Percentiles rank a stretch among this genome's conserved stretches.
These are phyloP conservation scores for Trametes pubescens DNA, from an alignment of 1,284 basidiomycete genomes.

Conservation along the genomic window DNA sequence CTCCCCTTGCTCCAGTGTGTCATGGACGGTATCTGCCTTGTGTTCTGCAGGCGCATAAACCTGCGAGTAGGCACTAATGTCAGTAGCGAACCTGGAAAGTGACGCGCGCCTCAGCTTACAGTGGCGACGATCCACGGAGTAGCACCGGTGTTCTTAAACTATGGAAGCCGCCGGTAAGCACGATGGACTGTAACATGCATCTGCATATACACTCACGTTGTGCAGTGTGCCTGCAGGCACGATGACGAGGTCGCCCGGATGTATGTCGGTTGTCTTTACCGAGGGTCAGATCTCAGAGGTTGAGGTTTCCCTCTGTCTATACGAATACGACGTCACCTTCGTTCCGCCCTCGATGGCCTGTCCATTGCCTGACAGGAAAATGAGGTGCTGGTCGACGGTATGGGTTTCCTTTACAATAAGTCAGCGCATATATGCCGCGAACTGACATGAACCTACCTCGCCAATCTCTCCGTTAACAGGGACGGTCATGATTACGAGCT, in stretches of 20 bases:
- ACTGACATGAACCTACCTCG: constrained; percentile 25
- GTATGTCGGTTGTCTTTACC: constrained; percentile 33
- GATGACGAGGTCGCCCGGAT: constrained; percentile 42
- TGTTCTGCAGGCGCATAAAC: constrained; percentile 45
- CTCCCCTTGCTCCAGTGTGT: constrained; percentile 40
- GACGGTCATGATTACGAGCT: constrained; percentile 45
- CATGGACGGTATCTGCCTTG: constrained; percentile 43
- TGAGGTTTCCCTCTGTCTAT: no score
- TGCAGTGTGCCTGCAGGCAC: constrained; percentile 43
- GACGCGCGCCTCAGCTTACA: constrained; percentile 23
- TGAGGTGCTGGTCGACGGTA: constrained; percentile 44
- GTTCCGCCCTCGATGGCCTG: constrained; percentile 41
- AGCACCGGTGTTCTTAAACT: constrained; percentile 43
- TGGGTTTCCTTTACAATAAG: constrained; percentile 37
- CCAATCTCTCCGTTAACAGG: constrained; percentile 43
- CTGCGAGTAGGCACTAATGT: constrained; percentile 12
- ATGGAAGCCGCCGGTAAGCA: constrained; percentile 13
- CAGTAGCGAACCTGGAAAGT: neutral
- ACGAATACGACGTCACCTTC: constrained; percentile 19
- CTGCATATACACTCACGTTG: constrained; percentile 35
- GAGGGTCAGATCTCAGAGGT: no score
- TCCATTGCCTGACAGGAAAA: constrained; percentile 41
- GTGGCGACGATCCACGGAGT: constrained; percentile 43
- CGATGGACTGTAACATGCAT: no score
- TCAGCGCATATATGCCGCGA: constrained; percentile 17